Percentiles rank a stretch among this genome's conserved stretches.
Evolutionary conservation across 1,284 basidiomycete species (phyloP).

Genomic region (Cryptococcus floricola): DNA sequence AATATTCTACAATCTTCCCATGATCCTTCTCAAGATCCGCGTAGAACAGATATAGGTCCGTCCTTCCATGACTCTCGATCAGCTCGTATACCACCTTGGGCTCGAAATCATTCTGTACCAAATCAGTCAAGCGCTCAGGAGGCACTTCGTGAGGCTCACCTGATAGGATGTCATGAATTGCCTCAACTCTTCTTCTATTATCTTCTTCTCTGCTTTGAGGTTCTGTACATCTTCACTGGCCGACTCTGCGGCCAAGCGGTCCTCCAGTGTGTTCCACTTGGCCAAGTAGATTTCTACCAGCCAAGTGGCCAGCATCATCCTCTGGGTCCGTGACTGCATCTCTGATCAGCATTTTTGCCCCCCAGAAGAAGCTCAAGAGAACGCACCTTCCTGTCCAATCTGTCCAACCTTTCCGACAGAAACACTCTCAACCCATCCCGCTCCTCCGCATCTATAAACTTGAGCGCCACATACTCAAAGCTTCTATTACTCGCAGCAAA

Average conservation of each 20-base stretch:
- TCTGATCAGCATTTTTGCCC: neutral
- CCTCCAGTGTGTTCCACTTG: slow-evolving; percentile 95
- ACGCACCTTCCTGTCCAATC: slow-evolving; percentile 69
- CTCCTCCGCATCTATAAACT: slow-evolving; percentile 85
- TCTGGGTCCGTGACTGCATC: slow-evolving; percentile 76
- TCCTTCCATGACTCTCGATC: slow-evolving; percentile 86
- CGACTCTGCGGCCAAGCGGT: slow-evolving; percentile 65
- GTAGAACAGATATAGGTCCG: slow-evolving; percentile 87
- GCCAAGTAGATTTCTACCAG: slow-evolving; percentile 94
- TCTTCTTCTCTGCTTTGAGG: slow-evolving; percentile 69
- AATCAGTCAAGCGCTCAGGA: neutral
- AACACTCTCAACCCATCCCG: slow-evolving; percentile 91
- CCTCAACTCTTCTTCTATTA: slow-evolving; percentile 87
- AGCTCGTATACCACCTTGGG: slow-evolving; percentile 82
- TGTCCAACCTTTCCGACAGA: slow-evolving; percentile 78
- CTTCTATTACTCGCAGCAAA: slow-evolving; percentile 83
- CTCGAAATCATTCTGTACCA: slow-evolving; percentile 69
- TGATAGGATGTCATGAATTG: slow-evolving; percentile 92
- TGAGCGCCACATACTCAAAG: slow-evolving; percentile 90
- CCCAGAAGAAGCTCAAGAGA: neutral
- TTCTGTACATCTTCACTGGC: slow-evolving; percentile 83
- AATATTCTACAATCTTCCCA: slow-evolving; percentile 84
- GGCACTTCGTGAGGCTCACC: slow-evolving; percentile 49
- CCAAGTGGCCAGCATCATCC: slow-evolving; percentile 99
- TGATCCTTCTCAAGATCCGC: slow-evolving; percentile 78